Evolutionary conservation across 805 yeast species (phyloP).

Genomic region (Metschnikowia reukaufii): DNA sequence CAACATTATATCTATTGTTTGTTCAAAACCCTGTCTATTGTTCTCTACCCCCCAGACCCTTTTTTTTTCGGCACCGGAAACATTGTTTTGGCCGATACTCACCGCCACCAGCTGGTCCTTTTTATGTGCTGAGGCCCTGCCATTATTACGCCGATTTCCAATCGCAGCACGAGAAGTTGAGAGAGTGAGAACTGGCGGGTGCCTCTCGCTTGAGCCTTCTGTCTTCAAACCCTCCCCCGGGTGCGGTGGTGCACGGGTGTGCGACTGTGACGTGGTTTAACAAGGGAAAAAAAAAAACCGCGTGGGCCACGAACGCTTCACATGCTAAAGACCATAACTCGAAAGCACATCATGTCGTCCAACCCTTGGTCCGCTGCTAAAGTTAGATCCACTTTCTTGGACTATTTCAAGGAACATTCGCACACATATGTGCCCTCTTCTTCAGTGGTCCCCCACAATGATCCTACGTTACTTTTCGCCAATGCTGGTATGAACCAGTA

Average conservation of each 20-base stretch:
- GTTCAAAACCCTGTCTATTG: background rate
- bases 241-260: slow-evolving; percentile 13
- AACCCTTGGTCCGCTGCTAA: slow-evolving; percentile 42
- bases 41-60: background rate
- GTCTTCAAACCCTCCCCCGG: no score
- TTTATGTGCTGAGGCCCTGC: background rate
- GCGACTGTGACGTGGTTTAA: slow-evolving; percentile 2
- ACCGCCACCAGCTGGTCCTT: background rate
- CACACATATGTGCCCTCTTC: slow-evolving; percentile 91
- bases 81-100: background rate
- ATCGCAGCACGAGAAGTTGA: no score
- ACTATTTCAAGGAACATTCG: slow-evolving; percentile 64
- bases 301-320: slow-evolving; percentile 7
- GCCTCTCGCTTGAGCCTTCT: no score
- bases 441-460: slow-evolving; percentile 96
- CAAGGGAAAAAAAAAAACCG: slow-evolving; percentile 7
- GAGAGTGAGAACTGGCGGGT: no score
- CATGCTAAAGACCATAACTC: slow-evolving; percentile 21
- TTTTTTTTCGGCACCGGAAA: background rate
- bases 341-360: slow-evolving; percentile 19
- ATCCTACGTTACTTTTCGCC: slow-evolving; percentile 93
- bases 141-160: background rate
- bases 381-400: slow-evolving; percentile 83
- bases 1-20: background rate
- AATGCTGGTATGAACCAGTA: slow-evolving; percentile 99